A percentile compares a stretch with the other conserved stretches of the same genome.
Evolutionary conservation across 805 yeast species (phyloP).

Genomic region (Saccharomycodes ludwigii): DNA sequence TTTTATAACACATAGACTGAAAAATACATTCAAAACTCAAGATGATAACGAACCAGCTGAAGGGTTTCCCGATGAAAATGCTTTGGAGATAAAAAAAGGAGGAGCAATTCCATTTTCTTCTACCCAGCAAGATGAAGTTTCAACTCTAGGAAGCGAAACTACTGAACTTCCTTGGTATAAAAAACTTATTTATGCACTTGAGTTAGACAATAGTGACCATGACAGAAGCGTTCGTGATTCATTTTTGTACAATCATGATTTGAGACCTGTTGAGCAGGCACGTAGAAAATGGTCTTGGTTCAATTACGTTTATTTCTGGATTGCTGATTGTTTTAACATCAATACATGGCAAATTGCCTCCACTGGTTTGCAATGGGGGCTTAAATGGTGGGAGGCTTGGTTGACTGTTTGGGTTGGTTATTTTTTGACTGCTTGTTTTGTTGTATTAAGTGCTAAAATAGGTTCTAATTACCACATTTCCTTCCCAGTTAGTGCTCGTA

Average conservation of each 20-base stretch:
- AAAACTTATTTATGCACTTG: no score
- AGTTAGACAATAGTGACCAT: no score
- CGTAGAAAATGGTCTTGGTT: constrained; percentile 82
- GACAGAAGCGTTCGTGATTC: no score
- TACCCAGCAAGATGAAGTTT: no score
- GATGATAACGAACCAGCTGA: no score
- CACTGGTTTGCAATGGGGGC: constrained; percentile 65
- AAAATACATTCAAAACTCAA: no score
- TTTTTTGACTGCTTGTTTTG: constrained; percentile 52
- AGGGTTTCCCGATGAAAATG: no score
- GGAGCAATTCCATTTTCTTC: no score
- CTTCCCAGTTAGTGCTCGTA: constrained; percentile 72
- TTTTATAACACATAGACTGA: no score
- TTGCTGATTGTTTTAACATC: constrained; percentile 81
- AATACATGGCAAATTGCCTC: constrained; percentile 89
- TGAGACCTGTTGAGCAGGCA: constrained; percentile 62
- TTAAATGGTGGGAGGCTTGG: constrained; percentile 91
- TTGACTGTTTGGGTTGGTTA: constrained; percentile 82
- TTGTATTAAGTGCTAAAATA: constrained; percentile 59
- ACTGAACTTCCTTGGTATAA: no score
- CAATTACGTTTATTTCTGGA: constrained; percentile 71
- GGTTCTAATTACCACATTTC: constrained; percentile 75
- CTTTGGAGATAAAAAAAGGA: no score
- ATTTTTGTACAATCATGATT: constrained; percentile 62
- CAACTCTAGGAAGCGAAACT: no score